phyloP scores from a whole-genome alignment of 805 yeast species.

The Candida silvicultrix region DNA sequence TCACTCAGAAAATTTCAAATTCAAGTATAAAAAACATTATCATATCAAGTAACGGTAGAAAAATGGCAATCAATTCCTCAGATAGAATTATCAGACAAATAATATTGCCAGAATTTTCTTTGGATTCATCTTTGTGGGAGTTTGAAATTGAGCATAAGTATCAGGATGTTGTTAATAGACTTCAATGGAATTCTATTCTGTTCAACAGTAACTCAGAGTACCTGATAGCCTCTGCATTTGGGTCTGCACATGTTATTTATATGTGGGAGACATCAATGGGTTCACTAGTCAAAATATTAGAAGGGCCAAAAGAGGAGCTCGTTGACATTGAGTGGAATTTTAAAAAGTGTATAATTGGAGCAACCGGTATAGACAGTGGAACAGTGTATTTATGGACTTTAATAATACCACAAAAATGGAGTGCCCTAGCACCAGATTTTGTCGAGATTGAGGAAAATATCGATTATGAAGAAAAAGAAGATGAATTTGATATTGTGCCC shows the following conservation, averaged over 20 bases:
- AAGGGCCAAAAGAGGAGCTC: constrained; percentile 86
- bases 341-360: constrained; percentile 63
- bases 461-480: constrained; percentile 82
- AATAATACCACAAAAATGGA: constrained; percentile 86
- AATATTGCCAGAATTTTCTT: constrained; percentile 31
- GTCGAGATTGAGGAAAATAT: constrained; percentile 91
- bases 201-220: constrained; percentile 75
- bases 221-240: constrained; percentile 82
- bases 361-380: constrained; percentile 85
- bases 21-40: constrained; percentile 67
- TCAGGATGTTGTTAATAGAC: constrained; percentile 82
- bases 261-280: constrained; percentile 92
- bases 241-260: constrained; percentile 83
- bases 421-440: constrained; percentile 94
- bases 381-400: constrained; percentile 77
- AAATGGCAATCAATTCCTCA: constrained; percentile 68
- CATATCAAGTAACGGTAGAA: constrained; percentile 51
- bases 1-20: constrained; percentile 51
- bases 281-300: constrained; percentile 79
- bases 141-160: constrained; percentile 73
- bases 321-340: constrained; percentile 86
- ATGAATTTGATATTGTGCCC: constrained; percentile 79
- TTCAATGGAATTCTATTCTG: constrained; percentile 82
- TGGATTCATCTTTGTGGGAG: constrained; percentile 28
- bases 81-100: constrained; percentile 70